Evolutionary conservation across 208 protist genomes (phyloP).

Genomic region (Acanthamoeba lenticulata): DNA sequence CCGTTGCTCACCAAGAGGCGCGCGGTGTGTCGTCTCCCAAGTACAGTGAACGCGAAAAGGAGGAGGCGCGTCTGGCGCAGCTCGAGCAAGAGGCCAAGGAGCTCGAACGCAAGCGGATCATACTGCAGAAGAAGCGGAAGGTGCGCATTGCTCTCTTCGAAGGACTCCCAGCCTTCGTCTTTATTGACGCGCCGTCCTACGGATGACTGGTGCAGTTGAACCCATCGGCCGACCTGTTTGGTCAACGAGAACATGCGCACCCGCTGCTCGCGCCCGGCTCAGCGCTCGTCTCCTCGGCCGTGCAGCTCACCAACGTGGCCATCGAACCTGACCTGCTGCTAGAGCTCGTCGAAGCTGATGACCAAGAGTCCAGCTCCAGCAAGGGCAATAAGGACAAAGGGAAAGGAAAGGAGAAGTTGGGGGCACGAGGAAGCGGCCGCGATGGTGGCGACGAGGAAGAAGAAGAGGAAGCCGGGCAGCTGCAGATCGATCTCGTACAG

Average conservation of each 20-base stretch:
- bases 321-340: not conserved
- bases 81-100: not conserved
- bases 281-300: not conserved
- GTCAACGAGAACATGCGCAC: not conserved
- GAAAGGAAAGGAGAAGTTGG: not conserved
- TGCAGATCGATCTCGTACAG: not conserved
- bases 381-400: not conserved
- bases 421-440: not conserved
- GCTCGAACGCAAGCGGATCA: not conserved
- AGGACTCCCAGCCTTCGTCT: not conserved
- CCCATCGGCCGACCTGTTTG: not conserved
- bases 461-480: not conserved
- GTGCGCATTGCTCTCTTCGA: not conserved
- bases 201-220: not conserved
- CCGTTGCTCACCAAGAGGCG: not conserved
- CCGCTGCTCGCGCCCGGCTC: not conserved
- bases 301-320: not conserved
- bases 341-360: not conserved
- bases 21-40: not conserved
- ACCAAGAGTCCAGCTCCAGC: not conserved
- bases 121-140: not conserved
- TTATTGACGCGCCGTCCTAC: not conserved
- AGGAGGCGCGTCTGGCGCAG: not conserved
- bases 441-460: not conserved
- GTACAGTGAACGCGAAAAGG: not conserved